Conservation (phyloP, 2,329 filamentous ascomycete species). For the Xylaria sp. region DNA sequence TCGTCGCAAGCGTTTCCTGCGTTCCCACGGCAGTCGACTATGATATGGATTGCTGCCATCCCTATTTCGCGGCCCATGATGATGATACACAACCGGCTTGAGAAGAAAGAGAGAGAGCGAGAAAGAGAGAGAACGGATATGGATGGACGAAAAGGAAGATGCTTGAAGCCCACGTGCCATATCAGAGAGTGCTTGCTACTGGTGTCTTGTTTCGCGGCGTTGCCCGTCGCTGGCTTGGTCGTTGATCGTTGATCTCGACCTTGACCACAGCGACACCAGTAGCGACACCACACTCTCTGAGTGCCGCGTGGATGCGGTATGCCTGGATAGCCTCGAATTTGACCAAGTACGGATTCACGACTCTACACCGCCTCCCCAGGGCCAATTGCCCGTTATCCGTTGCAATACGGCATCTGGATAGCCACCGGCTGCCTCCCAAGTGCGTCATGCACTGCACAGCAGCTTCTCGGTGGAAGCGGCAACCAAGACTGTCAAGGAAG, state of each 20-base stretch:
- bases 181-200: not conserved
- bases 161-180: not conserved
- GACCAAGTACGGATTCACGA: not conserved
- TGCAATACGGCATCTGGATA: not conserved
- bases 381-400: not conserved
- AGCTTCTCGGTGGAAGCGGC: not conserved
- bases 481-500: not conserved
- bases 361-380: not conserved
- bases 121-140: not conserved
- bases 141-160: not conserved
- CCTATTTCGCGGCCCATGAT: not conserved
- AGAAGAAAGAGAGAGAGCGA: not conserved
- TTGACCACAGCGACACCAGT: not conserved
- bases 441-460: not conserved
- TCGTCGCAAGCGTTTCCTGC: not conserved
- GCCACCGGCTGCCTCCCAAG: not conserved
- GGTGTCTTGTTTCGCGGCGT: not conserved
- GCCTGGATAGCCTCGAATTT: not conserved
- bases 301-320: not conserved
- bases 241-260: not conserved
- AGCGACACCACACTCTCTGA: not conserved
- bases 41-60: not conserved
- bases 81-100: not conserved
- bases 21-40: not conserved
- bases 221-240: not conserved